These are phyloP conservation scores for Mrakia frigida DNA, from an alignment of 768 basidiomycete genomes.

Conservation along the genomic window DNA sequence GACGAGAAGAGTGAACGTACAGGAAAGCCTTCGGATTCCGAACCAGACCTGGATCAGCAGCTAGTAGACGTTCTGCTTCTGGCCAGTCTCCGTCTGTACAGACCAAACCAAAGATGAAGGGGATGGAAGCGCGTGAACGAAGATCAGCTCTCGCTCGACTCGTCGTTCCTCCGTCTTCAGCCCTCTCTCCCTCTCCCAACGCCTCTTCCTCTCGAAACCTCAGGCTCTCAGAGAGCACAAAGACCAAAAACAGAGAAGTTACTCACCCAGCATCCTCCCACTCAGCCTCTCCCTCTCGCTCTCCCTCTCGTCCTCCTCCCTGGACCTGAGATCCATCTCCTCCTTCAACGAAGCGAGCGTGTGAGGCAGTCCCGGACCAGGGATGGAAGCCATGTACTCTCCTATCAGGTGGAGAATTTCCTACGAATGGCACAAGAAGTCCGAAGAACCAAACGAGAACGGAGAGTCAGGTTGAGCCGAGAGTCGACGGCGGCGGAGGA, in stretches of 20 bases:
- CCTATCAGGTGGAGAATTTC: slow-evolving; percentile 16
- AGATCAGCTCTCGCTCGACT: not conserved
- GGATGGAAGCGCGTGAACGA: not conserved
- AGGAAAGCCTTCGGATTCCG: slow-evolving; percentile 41
- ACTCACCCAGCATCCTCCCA: slow-evolving; percentile 2
- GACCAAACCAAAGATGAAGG: not conserved
- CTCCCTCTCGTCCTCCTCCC: slow-evolving; percentile 12
- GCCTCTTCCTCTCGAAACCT: not conserved
- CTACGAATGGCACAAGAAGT: not conserved
- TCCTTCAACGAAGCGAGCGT: slow-evolving; percentile 20
- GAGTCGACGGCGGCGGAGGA: not conserved
- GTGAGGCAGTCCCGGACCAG: slow-evolving; percentile 1
- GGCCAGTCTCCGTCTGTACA: slow-evolving; percentile 41
- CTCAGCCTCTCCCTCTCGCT: slow-evolving; percentile 10
- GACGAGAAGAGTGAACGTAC: slow-evolving; percentile 35
- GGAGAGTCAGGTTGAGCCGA: not conserved
- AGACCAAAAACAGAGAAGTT: too few relatives aligned
- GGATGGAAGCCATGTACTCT: slow-evolving; percentile 1
- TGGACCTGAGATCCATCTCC: slow-evolving; percentile 11
- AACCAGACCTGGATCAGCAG: slow-evolving; percentile 27
- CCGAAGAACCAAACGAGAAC: too few relatives aligned
- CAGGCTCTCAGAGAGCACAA: not conserved
- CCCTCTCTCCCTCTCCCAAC: not conserved
- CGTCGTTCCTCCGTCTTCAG: not conserved
- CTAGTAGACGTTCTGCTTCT: slow-evolving; percentile 37